Percentiles rank a stretch among this genome's conserved stretches.
Conservation (phyloP, 768 basidiomycete genomes). For the Mycena filopes region DNA sequence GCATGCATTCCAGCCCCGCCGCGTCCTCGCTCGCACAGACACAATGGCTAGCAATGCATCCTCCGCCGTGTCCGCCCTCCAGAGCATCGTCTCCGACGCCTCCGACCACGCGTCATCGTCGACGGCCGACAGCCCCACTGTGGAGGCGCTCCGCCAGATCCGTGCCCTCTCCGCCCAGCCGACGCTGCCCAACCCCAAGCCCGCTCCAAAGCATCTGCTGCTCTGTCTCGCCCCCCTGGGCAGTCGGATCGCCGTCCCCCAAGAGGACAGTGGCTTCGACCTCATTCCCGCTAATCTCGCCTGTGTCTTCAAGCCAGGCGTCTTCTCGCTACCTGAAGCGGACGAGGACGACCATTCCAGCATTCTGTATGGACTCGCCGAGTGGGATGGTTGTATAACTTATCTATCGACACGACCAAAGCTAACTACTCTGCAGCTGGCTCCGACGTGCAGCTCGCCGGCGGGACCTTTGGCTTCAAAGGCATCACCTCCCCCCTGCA, state of each 20-base stretch:
- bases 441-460: constrained; percentile 54
- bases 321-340: constrained; percentile 50
- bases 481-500: constrained; percentile 55
- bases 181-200: constrained; percentile 39
- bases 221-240: constrained; percentile 60
- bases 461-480: constrained; percentile 69
- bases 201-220: constrained; percentile 56
- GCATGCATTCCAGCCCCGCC: constrained; percentile 30
- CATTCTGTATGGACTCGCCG: constrained; percentile 62
- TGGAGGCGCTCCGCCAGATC: constrained; percentile 38
- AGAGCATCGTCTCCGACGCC: constrained; percentile 4
- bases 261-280: constrained; percentile 54
- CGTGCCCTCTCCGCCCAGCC: constrained; percentile 40
- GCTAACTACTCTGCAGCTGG: constrained; percentile 27
- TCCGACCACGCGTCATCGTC: too few species aligned
- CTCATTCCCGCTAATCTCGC: constrained; percentile 49
- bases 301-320: constrained; percentile 57
- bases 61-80: constrained; percentile 5
- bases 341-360: constrained; percentile 41
- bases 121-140: constrained; percentile 15
- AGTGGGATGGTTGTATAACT: constrained; percentile 56
- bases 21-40: constrained; percentile 28
- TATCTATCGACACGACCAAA: background rate
- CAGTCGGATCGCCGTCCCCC: constrained; percentile 39
- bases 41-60: constrained; percentile 13